Percentiles rank a stretch among this genome's conserved stretches.
These are phyloP conservation scores for Eucalyptus tenuipes DNA, from an alignment of 345 rosid genomes.

Conservation along the genomic window DNA sequence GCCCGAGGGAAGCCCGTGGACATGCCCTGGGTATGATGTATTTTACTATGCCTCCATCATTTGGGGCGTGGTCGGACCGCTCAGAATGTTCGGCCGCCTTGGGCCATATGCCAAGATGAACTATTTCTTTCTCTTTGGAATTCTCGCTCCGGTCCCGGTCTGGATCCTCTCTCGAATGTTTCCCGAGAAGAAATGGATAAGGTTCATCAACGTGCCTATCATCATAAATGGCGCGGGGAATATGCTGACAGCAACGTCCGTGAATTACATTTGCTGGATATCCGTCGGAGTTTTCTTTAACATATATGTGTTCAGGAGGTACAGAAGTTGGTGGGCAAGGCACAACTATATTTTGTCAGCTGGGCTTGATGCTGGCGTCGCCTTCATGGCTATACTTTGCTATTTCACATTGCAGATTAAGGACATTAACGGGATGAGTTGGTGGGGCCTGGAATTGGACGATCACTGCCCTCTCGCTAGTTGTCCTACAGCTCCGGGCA, in stretches of 20 bases:
- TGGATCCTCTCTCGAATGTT: slow-evolving; percentile 22
- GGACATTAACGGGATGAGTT: slow-evolving; percentile 15
- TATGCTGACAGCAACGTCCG: slow-evolving; percentile 16
- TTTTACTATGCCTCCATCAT: slow-evolving; percentile 45
- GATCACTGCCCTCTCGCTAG: slow-evolving; percentile 38
- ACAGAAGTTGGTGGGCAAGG: slow-evolving; percentile 45
- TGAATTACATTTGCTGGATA: slow-evolving; percentile 23
- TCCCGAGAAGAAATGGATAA: slow-evolving; percentile 29
- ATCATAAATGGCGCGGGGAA: slow-evolving; percentile 11
- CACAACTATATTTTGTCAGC: slow-evolving; percentile 35
- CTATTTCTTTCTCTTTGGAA: slow-evolving; percentile 37
- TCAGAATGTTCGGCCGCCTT: slow-evolving; percentile 28
- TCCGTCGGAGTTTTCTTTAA: slow-evolving; percentile 22
- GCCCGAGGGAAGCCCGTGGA: slow-evolving; percentile 44
- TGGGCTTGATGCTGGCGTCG: slow-evolving; percentile 43
- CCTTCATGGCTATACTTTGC: slow-evolving; percentile 30
- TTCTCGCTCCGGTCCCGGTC: slow-evolving; percentile 26
- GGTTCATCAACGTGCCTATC: slow-evolving; percentile 25
- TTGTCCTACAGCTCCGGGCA: slow-evolving; percentile 34
- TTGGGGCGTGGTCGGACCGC: slow-evolving; percentile 50
- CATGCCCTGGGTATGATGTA: slow-evolving; percentile 32
- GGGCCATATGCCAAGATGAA: slow-evolving; percentile 31
- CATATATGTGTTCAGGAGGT: slow-evolving; percentile 9
- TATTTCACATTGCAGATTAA: slow-evolving; percentile 18
- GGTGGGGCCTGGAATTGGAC: slow-evolving; percentile 36